phyloP scores from a whole-genome alignment of 208 protist genomes.

The Leishmania arabica region DNA sequence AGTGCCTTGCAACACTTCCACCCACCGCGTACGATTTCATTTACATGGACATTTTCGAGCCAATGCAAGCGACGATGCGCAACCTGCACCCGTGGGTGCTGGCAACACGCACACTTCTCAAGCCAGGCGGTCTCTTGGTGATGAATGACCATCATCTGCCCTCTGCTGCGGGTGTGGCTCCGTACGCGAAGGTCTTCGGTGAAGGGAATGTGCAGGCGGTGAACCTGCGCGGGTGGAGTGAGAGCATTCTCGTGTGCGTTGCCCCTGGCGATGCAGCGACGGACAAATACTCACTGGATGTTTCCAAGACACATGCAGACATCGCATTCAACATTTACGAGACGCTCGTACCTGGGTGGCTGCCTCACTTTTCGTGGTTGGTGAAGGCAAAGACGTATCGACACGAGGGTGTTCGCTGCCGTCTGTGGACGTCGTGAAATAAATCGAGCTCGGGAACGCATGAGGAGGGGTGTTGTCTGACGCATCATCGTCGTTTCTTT shows the following conservation, averaged over 20 bases:
- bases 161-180: conserved; percentile 30
- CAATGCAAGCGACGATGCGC: conserved; percentile 56
- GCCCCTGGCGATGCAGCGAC: conserved; percentile 31
- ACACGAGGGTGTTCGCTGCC: conserved; percentile 8
- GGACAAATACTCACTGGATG: conserved; percentile 20
- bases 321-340: conserved; percentile 42
- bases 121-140: conserved; percentile 54
- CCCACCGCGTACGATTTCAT: conserved; percentile 46
- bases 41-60: conserved; percentile 87
- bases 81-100: conserved; percentile 47
- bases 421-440: conserved; percentile 34
- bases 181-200: conserved; percentile 49
- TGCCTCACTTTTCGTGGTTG: conserved; percentile 46
- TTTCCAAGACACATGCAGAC: conserved; percentile 25
- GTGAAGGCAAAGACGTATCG: conserved; percentile 19
- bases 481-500: neutral
- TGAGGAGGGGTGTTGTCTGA: neutral
- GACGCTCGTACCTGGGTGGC: conserved; percentile 34
- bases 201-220: conserved; percentile 65
- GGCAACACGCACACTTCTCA: conserved; percentile 29
- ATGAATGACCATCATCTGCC: conserved; percentile 81
- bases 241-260: conserved; percentile 68
- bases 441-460: neutral
- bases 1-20: conserved; percentile 3
- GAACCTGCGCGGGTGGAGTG: conserved; percentile 79